Evolutionary conservation across 2,329 filamentous ascomycete species (phyloP), one percentile per base, ranked within the genome.

Genomic region (Fusarium coffeatum): DNA sequence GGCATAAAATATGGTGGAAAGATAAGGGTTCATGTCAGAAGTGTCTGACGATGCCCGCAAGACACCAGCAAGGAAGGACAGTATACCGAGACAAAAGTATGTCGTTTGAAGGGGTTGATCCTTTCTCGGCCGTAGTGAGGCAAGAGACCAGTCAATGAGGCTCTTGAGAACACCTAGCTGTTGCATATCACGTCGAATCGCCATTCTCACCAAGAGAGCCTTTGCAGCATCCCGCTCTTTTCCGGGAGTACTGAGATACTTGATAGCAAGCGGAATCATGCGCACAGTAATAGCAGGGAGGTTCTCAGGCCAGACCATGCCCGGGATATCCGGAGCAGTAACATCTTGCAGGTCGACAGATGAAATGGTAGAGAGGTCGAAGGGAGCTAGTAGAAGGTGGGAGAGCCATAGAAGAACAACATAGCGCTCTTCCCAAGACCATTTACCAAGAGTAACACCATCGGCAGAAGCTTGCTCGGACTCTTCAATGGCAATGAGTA

Each of bases 141-240:
- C 82, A 40, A 96, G 80, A 2, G 92, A 88, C 92, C 93, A 97
- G 32, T 86, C 78, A 4, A 93, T 86, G 12, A 97, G 83, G 4
- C 86, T 84, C 47, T 88, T 81, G 34, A 96, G 83, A 5, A 98
- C 82, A 0, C 91, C 89, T 12, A 94, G 81, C 53, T 87, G 83
- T 79, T 95, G 92, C 93, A 98, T 97, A 78, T 99, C 96, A 48
- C 88, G 89, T 18, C 96, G 88, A 77, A 94, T 89, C n/a, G 90
- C 88, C 47, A 98, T 84, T 47, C 94, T 88, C 20, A 97, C 92
- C 10, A 99, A 84, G 25, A 98, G 84, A 4, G 88, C 85, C 63
- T 91, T 93, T n/a, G 96, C 94, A 12, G 94, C 93, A 79, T 96
- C 93, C 60, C 93, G 89, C 77, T 98, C 95, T 74, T 97, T 98